These are phyloP conservation scores for Obelidium mucronatum DNA, from an alignment of 192 early-diverging fungal species.

Conservation along the genomic window DNA sequence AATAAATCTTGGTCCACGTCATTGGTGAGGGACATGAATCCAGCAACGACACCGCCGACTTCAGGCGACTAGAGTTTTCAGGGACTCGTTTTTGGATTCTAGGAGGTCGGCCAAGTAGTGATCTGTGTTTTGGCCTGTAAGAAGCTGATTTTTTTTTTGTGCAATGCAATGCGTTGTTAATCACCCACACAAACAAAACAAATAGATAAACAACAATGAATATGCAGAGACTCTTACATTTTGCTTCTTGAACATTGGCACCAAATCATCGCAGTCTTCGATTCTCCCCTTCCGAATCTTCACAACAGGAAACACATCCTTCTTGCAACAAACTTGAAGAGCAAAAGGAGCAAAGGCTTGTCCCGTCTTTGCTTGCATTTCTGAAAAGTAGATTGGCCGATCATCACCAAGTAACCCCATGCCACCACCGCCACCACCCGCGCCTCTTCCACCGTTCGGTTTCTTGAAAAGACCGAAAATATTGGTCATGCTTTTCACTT, in stretches of 20 bases:
- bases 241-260: conserved; percentile 59
- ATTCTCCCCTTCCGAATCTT: conserved; percentile 56
- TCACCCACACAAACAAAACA: neutral
- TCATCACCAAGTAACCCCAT: conserved; percentile 7
- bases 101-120: conserved; percentile 55
- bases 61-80: conserved; percentile 59
- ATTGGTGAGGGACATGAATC: conserved; percentile 58
- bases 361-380: conserved; percentile 34
- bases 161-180: too few species aligned
- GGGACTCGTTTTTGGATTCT: conserved; percentile 42
- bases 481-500: conserved; percentile 23
- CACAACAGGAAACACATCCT: conserved; percentile 50
- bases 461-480: neutral
- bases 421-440: neutral
- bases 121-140: conserved; percentile 44
- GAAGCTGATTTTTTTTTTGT: too few species aligned
- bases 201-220: neutral
- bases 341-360: conserved; percentile 37
- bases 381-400: conserved; percentile 46
- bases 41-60: conserved; percentile 54
- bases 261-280: conserved; percentile 67
- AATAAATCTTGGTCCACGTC: conserved; percentile 54
- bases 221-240: conserved; percentile 35
- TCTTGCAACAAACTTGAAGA: conserved; percentile 50
- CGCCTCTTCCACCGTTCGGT: neutral